phyloP scores from a whole-genome alignment of 331 rosid species.

The Pyrus hybrid region DNA sequence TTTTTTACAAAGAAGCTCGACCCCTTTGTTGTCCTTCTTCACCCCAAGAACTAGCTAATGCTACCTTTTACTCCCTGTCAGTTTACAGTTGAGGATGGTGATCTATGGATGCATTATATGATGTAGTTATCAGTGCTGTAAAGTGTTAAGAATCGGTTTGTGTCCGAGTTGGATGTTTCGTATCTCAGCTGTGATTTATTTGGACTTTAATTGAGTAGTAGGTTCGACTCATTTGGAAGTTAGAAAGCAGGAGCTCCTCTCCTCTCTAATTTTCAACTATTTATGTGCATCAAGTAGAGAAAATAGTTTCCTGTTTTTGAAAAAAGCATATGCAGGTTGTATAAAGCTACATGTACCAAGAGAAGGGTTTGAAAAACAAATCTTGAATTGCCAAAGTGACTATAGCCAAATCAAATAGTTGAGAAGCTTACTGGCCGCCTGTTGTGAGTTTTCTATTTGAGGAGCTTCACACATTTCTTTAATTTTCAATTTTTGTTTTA shows the following conservation, averaged over 20 bases:
- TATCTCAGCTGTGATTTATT: not conserved
- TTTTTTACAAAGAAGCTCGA: not conserved
- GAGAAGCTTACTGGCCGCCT: conserved; percentile 77
- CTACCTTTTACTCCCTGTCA: too few relatives aligned
- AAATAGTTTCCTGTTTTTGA: not conserved
- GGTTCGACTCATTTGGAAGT: not conserved
- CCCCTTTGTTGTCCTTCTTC: not conserved
- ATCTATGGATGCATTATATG: not conserved
- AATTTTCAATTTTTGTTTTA: not conserved
- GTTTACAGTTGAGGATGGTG: not conserved
- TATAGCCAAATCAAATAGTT: conserved; percentile 44
- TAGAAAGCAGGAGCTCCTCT: not conserved
- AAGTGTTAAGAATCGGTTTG: not conserved
- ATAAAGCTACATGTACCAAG: conserved; percentile 73
- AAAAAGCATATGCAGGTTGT: not conserved
- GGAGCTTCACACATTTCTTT: conserved; percentile 46
- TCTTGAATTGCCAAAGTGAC: conserved; percentile 90
- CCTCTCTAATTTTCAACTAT: not conserved
- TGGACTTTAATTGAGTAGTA: not conserved
- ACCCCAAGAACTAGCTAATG: not conserved
- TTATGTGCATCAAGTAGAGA: not conserved
- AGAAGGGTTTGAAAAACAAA: conserved; percentile 32
- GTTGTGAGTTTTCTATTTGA: conserved; percentile 44
- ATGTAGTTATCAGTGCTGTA: not conserved
- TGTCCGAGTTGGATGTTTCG: not conserved